Percentiles rank a stretch among this genome's conserved stretches.
Conservation (phyloP, 108 stramenopile species). For the Pseudonitzschia multistriata region DNA sequence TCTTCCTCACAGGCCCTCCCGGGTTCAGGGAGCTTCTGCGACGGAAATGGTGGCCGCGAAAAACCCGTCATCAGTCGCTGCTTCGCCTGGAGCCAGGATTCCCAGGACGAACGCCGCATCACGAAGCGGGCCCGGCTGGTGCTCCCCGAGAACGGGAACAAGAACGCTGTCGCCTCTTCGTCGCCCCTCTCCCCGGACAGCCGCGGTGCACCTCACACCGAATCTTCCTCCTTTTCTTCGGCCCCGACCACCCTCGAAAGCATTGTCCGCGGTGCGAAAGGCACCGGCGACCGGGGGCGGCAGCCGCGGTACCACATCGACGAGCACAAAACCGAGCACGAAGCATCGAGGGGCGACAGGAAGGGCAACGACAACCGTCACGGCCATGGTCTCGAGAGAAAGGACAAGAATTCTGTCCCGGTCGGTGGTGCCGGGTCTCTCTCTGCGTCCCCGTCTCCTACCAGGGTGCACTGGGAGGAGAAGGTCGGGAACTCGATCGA, state of each 20-base stretch:
- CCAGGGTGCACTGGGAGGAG: slow-evolving; percentile 20
- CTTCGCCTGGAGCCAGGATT: slow-evolving; percentile 19
- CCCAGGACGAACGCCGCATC: slow-evolving; percentile 14
- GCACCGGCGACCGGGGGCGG: no score
- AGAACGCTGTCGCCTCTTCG: background rate
- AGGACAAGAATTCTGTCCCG: background rate
- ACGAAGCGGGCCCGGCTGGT: slow-evolving; percentile 9
- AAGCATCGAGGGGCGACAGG: no score
- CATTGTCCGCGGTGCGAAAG: background rate
- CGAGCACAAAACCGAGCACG: background rate
- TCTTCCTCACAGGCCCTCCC: background rate
- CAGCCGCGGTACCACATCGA: background rate
- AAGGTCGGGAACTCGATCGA: slow-evolving; percentile 9
- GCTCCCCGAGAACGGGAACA: background rate
- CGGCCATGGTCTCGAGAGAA: background rate
- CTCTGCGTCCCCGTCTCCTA: background rate
- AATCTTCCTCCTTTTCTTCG: background rate
- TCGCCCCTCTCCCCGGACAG: background rate
- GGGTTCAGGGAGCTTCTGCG: background rate
- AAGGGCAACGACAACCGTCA: background rate
- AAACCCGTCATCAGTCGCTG: slow-evolving; percentile 12
- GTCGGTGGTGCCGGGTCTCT: no score
- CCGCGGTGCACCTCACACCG: no score
- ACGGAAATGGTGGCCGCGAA: background rate
- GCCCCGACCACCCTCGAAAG: background rate